These are phyloP conservation scores for Gossypium aridum DNA, from an alignment of 441 rosid genomes.

Conservation along the genomic window DNA sequence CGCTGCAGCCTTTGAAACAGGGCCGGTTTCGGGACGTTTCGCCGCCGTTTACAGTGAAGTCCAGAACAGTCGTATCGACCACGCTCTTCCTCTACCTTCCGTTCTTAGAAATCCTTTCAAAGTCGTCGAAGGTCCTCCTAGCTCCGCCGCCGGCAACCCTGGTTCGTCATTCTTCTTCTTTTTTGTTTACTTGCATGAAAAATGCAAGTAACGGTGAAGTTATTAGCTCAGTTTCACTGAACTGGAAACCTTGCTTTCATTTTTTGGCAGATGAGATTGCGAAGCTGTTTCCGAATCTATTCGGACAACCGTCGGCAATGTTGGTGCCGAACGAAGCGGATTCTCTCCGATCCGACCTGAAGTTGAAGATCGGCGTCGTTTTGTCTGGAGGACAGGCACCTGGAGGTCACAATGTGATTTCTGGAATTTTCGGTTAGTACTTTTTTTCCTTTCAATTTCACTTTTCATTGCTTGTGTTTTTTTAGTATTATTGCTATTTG, in stretches of 20 bases:
- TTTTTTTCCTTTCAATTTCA: too few relatives aligned
- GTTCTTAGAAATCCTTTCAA: constrained; percentile 61
- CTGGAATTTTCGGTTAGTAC: constrained; percentile 73
- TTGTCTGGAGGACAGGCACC: constrained; percentile 99
- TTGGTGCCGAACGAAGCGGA: constrained; percentile 40
- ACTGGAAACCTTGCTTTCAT: neutral
- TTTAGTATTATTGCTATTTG: neutral
- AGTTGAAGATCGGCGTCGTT: constrained; percentile 88
- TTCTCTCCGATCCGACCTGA: constrained; percentile 33
- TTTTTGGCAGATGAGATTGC: constrained; percentile 68
- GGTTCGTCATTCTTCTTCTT: constrained; percentile 26
- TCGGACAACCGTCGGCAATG: constrained; percentile 79
- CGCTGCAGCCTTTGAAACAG: constrained; percentile 25
- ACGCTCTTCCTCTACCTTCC: constrained; percentile 80
- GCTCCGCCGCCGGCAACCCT: constrained; percentile 92
- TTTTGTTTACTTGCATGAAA: too few relatives aligned
- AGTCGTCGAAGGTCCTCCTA: constrained; percentile 77
- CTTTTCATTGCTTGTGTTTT: neutral
- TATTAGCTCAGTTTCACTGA: neutral
- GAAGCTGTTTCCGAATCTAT: constrained; percentile 80
- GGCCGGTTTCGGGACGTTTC: constrained; percentile 41
- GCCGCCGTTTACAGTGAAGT: constrained; percentile 88
- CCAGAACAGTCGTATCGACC: constrained; percentile 71
- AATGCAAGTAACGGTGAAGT: neutral
- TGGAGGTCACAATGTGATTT: constrained; percentile 98